Base-by-base conservation (phyloP, 345 rosid species). In the Citrus cavaleriei region DNA sequence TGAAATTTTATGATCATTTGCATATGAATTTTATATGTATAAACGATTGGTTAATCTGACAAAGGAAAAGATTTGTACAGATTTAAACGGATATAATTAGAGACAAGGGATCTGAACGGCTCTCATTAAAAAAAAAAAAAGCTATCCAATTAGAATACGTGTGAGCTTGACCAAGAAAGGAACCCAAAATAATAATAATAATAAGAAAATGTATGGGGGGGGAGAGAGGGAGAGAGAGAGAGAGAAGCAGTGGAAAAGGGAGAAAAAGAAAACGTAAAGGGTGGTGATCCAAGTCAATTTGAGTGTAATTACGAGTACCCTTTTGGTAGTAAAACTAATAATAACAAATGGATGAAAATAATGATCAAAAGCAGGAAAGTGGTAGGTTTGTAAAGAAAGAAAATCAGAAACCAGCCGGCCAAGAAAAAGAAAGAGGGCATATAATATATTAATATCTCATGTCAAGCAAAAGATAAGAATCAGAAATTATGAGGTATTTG, bases 281-380 rank as follows among this genome's bases (percentile, higher is more conserved):
- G 75, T 49, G 51, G 62, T 27, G 4, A 54, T 76, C n/a, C 51
- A 71, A 78, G 86, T 85, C 86, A 85, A 87, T 66, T 74, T 64
- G 72, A 76, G 82, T 73, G 86, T 83, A 79, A 87, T 87, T 81
- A 80, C 86, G 77, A 81, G 78, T 79, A 74, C 65, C 78, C 80
- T 82, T 81, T 82, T 76, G 80, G 65, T 77, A 71, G 86, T 84
- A 83, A 79, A 78, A 80, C 82, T 82, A 77, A 77, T 81, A 73
- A 73, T 72, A 62, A 70, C 77, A n/a, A 79, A 81, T 54, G 61
- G 72, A 78, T 67, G 79, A 37, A 68, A 75, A 42, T 32, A 81
- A 81, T 87, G 81, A 85, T 84, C 73, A n/a, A 75, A 57, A 21
- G 65, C 68, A 74, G 78, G 83, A 84, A 87, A 85, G 83, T 78